A percentile compares a stretch with the other conserved stretches of the same genome.
phyloP scores from a whole-genome alignment of 2,329 filamentous ascomycete species.

The Torrubiella hemipterigena region DNA sequence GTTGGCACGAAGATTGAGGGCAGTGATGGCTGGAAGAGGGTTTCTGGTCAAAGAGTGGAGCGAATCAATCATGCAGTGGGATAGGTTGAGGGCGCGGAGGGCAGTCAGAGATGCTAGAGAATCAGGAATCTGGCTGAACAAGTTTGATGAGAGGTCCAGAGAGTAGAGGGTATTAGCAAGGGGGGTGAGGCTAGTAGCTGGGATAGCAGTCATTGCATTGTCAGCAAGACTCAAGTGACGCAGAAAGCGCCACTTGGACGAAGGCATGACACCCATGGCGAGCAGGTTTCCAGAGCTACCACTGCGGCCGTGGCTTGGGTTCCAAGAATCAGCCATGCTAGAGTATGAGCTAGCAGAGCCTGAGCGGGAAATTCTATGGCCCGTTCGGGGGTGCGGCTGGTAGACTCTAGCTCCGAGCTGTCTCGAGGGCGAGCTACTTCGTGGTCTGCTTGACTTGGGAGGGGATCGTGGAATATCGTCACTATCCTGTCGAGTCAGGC shows the following conservation, averaged over 20 bases:
- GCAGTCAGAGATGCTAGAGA: conserved; percentile 75
- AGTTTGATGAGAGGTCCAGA: conserved; percentile 81
- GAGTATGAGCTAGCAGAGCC: conserved; percentile 91
- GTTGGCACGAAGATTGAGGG: conserved; percentile 83
- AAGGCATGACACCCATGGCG: conserved; percentile 57
- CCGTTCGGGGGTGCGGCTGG: conserved; percentile 50
- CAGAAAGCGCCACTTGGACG: conserved; percentile 90
- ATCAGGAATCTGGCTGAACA: conserved; percentile 90
- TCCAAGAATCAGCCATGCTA: conserved; percentile 52
- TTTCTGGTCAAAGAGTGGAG: conserved; percentile 77
- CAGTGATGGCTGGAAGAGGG: conserved; percentile 84
- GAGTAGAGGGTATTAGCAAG: conserved; percentile 83
- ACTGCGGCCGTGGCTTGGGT: conserved; percentile 38
- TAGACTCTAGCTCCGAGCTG: conserved; percentile 66
- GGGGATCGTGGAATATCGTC: conserved; percentile 32
- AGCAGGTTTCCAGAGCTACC: conserved; percentile 72
- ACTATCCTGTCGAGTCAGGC: conserved; percentile 32
- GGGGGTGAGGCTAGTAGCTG: conserved; percentile 63
- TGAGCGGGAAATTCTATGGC: conserved; percentile 70
- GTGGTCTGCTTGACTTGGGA: conserved; percentile 37
- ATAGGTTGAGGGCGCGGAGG: conserved; percentile 84
- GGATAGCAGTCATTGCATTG: conserved; percentile 75
- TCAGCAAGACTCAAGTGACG: conserved; percentile 86
- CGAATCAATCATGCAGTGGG: conserved; percentile 95
- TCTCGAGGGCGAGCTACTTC: conserved; percentile 73